Base-by-base conservation (phyloP, 208 protist genomes). In the Crithidia brevicula region DNA sequence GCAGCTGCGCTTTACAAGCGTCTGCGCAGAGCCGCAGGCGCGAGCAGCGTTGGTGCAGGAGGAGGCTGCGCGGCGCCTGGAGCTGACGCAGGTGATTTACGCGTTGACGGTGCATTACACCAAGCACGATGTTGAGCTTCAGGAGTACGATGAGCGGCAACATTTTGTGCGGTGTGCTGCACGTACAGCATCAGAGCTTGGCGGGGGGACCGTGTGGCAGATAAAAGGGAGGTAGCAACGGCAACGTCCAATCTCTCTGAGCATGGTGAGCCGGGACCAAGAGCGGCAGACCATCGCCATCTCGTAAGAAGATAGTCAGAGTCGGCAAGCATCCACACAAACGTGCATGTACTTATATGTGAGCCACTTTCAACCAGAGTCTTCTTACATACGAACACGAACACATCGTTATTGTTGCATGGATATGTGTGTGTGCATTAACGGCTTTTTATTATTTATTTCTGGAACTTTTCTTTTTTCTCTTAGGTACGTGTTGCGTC, bases 91-190 rank as follows among this genome's bases (percentile, higher is more conserved):
- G 40, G 42, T 74, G 18, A 49, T 82, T 11, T 18, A 56, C 13
- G 47, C 58, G 42, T 67, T 84, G 13, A 31, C 60, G 22, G 57
- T 66, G 22, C 61, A 77, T 45, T 84, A 84, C 75, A 72, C 69
- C 18, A 43, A 47, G 11, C 69, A 78, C 3, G 71, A 81, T 9
- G 67, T 84, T 18, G 74, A 79, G 46, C 46, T 71, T 30, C 70
- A 84, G 57, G 77, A 83, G 45, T 60, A 62, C 23, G 58, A 75
- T 3, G 69, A 34, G 33, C 72, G 74, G 1, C 52, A 77, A 8
- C n/a, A 16, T 16, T 4, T 20, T 18, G n/a, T n/a, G n/a, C n/a
- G n/a, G n/a, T 9, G 18, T 46, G 53, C 23, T 1, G 36, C 5
- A 36, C 1, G 4, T 10, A 23, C 36, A 13, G 31, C n/a, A n/a